Evolutionary conservation across 805 yeast species (phyloP).

Genomic region (Grigorovia transvaalensis): DNA sequence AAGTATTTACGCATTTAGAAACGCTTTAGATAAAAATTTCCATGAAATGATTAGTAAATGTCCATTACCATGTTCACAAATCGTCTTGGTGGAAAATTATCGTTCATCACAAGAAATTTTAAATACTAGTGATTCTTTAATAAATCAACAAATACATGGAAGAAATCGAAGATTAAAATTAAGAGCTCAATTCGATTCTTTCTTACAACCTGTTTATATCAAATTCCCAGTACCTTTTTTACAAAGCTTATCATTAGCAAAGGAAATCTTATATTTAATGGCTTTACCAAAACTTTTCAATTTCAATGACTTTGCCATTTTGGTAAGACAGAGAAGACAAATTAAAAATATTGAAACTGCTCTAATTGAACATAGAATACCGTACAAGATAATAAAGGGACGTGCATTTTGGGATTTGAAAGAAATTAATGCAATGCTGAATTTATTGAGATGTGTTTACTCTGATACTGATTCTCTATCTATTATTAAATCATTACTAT

Average conservation of each 20-base stretch:
- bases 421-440: constrained; percentile 54
- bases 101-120: constrained; percentile 67
- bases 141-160: constrained; percentile 43
- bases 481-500: constrained; percentile 42
- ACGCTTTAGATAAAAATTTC: constrained; percentile 66
- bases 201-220: constrained; percentile 40
- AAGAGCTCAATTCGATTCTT: constrained; percentile 34
- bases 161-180: constrained; percentile 34
- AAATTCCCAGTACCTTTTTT: constrained; percentile 32
- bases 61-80: constrained; percentile 26
- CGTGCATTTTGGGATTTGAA: constrained; percentile 69
- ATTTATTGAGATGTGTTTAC: constrained; percentile 52
- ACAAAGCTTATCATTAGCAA: constrained; percentile 52
- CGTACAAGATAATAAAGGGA: constrained; percentile 63
- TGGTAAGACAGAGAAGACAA: constrained; percentile 55
- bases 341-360: constrained; percentile 57
- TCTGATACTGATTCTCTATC: constrained; percentile 54
- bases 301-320: constrained; percentile 57
- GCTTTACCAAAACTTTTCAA: constrained; percentile 37
- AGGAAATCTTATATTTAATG: constrained; percentile 42
- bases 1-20: constrained; percentile 80
- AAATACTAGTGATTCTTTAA: constrained; percentile 50
- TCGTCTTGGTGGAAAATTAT: constrained; percentile 59
- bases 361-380: constrained; percentile 43
- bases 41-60: constrained; percentile 37